Base-by-base conservation (phyloP, 257 asterid species). In the Pogostemon cablin region DNA sequence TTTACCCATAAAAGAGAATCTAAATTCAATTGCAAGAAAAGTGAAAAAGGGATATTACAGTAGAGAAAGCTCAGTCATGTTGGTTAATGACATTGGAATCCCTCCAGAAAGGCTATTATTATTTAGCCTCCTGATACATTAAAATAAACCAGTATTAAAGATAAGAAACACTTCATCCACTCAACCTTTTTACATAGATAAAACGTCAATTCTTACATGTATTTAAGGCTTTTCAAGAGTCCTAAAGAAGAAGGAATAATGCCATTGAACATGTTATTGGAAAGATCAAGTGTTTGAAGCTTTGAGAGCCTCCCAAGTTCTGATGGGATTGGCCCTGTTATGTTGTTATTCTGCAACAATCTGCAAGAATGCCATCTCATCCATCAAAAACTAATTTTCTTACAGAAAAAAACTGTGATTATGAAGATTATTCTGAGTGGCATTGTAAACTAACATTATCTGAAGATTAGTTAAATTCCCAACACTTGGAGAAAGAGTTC, bases 241-340 rank as follows among this genome's bases (percentile, higher is more conserved):
- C 87, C 93, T 63, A 91, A 71, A 73, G 93, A 60, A 60, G 89
- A 61, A 61, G 99, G 98, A 72, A 95, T 84, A 63, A 55, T 71
- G 71, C 96, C 98, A 61, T 48, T 83, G 78, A 91, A 88, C 70
- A 64, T 66, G 50, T 95, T 95, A 73, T 76, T 82, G 1, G 99
- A 95, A 69, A 95, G 95, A 82, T 95, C 98, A 70, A 95, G 97
- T 32, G 98, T 91, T 35, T 84, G 89, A 81, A 95, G 96, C 81
- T 81, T 91, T 53, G 84, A 72, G 5, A 95, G 96, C 85, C 81
- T 87, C 74, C 93, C 92, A 65, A 95, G 69, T 65, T 85, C 93
- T 67, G 68, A 68, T 61, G 99, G 97, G 67, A 95, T 83, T 71
- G 82, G 71, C 47, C 99, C 98, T 55, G 86, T 80, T 73, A 95